Evolutionary conservation across 805 yeast genomes (phyloP).

Genomic region (Saccharomyces mikatae): DNA sequence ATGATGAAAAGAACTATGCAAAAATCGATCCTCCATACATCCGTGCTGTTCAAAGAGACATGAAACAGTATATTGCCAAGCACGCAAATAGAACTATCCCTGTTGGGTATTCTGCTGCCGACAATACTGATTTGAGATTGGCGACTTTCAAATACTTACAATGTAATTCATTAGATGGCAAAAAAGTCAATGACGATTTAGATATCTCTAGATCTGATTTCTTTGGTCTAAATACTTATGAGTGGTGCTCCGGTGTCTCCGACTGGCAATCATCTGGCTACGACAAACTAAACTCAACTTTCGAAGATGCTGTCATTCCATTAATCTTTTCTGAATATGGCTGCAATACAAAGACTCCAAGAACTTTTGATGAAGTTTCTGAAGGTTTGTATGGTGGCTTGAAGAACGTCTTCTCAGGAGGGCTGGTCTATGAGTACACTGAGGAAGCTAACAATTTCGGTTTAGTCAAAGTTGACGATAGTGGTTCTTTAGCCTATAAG

Average conservation of each 20-base stretch:
- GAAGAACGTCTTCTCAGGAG: slow-evolving; percentile 68
- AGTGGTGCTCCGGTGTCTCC: slow-evolving; percentile 69
- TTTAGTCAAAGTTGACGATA: slow-evolving; percentile 45
- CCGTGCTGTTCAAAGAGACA: slow-evolving; percentile 87
- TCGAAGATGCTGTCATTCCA: slow-evolving; percentile 55
- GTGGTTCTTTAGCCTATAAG: slow-evolving; percentile 34
- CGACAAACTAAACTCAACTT: slow-evolving; percentile 46
- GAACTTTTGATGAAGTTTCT: slow-evolving; percentile 76
- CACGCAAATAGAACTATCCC: slow-evolving; percentile 73
- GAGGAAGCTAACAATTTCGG: slow-evolving; percentile 76
- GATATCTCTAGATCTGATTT: slow-evolving; percentile 71
- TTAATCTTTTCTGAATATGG: slow-evolving; percentile 73
- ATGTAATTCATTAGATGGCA: slow-evolving; percentile 57
- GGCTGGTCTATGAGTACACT: slow-evolving; percentile 85
- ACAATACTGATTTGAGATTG: slow-evolving; percentile 57
- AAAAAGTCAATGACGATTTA: slow-evolving; percentile 35
- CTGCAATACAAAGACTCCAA: slow-evolving; percentile 67
- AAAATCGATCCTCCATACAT: slow-evolving; percentile 63
- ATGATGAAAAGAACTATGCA: slow-evolving; percentile 59
- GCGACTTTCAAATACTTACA: slow-evolving; percentile 75
- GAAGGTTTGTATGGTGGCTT: slow-evolving; percentile 63
- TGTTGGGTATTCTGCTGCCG: slow-evolving; percentile 96
- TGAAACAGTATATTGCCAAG: slow-evolving; percentile 68
- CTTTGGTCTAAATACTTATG: slow-evolving; percentile 79
- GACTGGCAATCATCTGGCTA: slow-evolving; percentile 68